A percentile compares a stretch with the other conserved stretches of the same genome.
These are phyloP conservation scores for Croton laevigatus DNA, from an alignment of 441 rosid species.

Conservation along the genomic window DNA sequence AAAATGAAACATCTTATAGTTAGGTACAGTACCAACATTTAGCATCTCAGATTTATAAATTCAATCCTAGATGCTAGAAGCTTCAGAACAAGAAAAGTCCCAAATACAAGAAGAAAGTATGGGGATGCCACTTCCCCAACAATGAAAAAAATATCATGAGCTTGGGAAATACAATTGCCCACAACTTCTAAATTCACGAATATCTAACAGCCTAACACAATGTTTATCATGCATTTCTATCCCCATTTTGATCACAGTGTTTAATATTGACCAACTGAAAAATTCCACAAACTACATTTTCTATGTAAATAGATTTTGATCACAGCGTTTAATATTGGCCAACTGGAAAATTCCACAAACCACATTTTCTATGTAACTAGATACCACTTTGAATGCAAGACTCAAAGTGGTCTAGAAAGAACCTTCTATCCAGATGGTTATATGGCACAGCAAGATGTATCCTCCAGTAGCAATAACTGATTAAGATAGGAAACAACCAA, in stretches of 20 bases:
- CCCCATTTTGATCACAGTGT: not conserved
- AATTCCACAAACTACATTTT: not conserved
- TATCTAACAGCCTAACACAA: not conserved
- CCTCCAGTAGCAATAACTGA: not conserved
- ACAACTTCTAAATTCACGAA: not conserved
- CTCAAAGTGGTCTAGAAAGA: not conserved
- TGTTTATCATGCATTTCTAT: not conserved
- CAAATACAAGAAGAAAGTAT: not conserved
- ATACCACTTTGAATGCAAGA: not conserved
- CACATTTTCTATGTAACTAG: not conserved
- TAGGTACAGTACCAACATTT: not conserved
- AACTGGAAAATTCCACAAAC: not conserved
- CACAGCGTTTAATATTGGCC: not conserved
- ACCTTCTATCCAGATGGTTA: not conserved
- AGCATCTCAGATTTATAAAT: not conserved
- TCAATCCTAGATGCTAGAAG: not conserved
- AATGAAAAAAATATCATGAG: not conserved
- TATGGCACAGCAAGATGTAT: not conserved
- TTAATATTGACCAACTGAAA: not conserved
- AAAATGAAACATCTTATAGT: not conserved
- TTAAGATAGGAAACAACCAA: constrained; percentile 31
- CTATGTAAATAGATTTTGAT: not conserved
- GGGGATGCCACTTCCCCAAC: not conserved
- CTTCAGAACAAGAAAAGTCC: not conserved
- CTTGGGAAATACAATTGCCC: not conserved